These are phyloP conservation scores for Leccinum variicolor DNA, from an alignment of 768 basidiomycete genomes.

Conservation along the genomic window DNA sequence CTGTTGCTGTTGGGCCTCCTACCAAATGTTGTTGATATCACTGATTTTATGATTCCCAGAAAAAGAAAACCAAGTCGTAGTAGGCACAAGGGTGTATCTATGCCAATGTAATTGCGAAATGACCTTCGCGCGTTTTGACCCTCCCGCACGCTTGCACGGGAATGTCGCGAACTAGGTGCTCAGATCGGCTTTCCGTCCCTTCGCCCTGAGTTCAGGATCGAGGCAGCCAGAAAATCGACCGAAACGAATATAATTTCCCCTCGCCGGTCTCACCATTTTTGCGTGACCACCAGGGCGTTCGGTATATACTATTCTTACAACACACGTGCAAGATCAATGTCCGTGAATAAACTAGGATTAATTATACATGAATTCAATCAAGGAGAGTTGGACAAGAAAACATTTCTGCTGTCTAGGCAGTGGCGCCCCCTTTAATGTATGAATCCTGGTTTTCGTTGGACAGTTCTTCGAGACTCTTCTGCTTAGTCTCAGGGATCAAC, in stretches of 20 bases:
- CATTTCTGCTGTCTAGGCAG: slow-evolving; percentile 6
- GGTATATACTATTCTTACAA: neutral
- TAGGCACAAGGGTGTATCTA: slow-evolving; percentile 6
- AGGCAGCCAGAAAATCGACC: neutral
- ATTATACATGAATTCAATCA: neutral
- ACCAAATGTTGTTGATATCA: neutral
- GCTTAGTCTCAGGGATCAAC: slow-evolving; percentile 77
- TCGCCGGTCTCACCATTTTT: neutral
- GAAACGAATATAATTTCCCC: neutral
- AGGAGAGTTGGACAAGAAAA: neutral
- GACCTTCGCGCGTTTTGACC: neutral
- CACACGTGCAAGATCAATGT: neutral
- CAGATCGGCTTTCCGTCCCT: neutral
- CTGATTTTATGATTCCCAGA: slow-evolving; percentile 13
- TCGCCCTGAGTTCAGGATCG: neutral
- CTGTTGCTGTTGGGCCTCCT: neutral
- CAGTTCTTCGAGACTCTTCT: slow-evolving; percentile 60
- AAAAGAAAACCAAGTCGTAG: slow-evolving; percentile 35
- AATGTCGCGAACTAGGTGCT: neutral
- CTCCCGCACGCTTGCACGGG: too few species aligned
- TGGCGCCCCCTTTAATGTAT: slow-evolving; percentile 41
- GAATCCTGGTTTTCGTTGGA: slow-evolving; percentile 68
- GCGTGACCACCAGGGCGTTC: neutral
- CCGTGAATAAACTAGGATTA: neutral
- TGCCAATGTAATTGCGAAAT: neutral